These are phyloP conservation scores for Thalassiosira oceanica DNA, from an alignment of 352 stramenopile species.

Conservation along the genomic window DNA sequence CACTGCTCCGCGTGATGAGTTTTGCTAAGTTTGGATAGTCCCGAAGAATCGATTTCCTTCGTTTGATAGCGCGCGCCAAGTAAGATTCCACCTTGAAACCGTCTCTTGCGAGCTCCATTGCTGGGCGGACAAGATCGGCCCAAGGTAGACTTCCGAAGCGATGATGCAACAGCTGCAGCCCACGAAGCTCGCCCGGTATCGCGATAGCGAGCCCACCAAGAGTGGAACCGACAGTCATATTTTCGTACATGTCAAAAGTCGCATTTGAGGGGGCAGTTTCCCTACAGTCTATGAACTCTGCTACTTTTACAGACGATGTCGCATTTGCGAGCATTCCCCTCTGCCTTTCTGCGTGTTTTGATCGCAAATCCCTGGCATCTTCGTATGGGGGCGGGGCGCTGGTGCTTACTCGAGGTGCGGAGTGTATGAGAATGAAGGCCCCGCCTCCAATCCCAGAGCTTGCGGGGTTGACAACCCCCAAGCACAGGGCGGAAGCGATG, in stretches of 20 bases:
- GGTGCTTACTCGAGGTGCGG: slow-evolving; percentile 8
- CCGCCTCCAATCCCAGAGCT: slow-evolving; percentile 74
- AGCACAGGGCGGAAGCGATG: slow-evolving; percentile 61
- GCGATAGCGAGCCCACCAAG: slow-evolving; percentile 59
- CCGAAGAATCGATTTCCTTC: slow-evolving; percentile 8
- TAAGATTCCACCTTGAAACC: slow-evolving; percentile 43
- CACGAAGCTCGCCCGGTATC: slow-evolving; percentile 69
- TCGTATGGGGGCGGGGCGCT: slow-evolving; percentile 10
- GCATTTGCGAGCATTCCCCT: not conserved
- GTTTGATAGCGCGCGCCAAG: slow-evolving; percentile 50
- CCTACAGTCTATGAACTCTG: slow-evolving; percentile 69
- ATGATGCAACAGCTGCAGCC: slow-evolving; percentile 63
- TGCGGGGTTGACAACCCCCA: slow-evolving; percentile 70
- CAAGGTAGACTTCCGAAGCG: slow-evolving; percentile 58
- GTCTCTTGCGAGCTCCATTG: slow-evolving; percentile 51
- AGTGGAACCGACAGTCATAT: slow-evolving; percentile 17
- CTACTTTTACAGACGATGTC: slow-evolving; percentile 19
- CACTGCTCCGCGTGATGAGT: slow-evolving; percentile 44
- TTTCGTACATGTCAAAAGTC: slow-evolving; percentile 61
- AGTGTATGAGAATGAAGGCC: slow-evolving; percentile 70
- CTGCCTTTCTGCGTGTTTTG: not conserved
- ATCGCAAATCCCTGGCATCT: slow-evolving; percentile 21
- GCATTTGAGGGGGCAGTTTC: slow-evolving; percentile 60
- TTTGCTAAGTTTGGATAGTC: slow-evolving; percentile 23
- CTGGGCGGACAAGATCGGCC: slow-evolving; percentile 54